A percentile compares a stretch with the other conserved stretches of the same genome.
These are phyloP conservation scores for Penicillium olsonii DNA, from an alignment of 2,329 filamentous ascomycete genomes.

Conservation along the genomic window DNA sequence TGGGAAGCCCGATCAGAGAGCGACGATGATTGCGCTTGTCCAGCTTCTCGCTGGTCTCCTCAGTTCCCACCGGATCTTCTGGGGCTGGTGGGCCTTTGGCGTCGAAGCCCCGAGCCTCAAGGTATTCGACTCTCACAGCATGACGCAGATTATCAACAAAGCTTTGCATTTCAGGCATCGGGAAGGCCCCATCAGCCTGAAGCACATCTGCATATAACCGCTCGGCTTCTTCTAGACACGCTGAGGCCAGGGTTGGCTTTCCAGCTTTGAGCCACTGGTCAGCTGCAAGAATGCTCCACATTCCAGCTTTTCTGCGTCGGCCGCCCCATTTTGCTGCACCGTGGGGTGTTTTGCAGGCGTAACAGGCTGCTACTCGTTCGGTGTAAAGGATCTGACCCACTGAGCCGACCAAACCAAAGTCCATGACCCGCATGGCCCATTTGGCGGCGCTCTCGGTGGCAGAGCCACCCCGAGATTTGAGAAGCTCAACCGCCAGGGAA, in stretches of 20 bases:
- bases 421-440: constrained; percentile 80
- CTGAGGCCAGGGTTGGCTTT: constrained; percentile 76
- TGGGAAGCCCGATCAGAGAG: constrained; percentile 55
- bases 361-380: constrained; percentile 84
- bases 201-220: constrained; percentile 52
- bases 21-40: constrained; percentile 56
- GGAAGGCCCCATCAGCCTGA: constrained; percentile 42
- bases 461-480: constrained; percentile 76
- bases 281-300: constrained; percentile 83
- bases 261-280: constrained; percentile 79
- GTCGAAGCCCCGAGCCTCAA: constrained; percentile 45
- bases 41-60: constrained; percentile 57
- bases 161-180: constrained; percentile 55
- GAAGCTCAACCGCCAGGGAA: constrained; percentile 74
- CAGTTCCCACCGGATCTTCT: constrained; percentile 32
- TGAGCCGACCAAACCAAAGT: constrained; percentile 71
- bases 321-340: constrained; percentile 69
- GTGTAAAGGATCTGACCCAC: constrained; percentile 80
- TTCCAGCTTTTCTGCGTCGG: constrained; percentile 78
- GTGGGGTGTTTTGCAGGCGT: constrained; percentile 69
- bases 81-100: constrained; percentile 31
- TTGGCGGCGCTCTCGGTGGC: constrained; percentile 82
- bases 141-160: constrained; percentile 48
- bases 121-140: constrained; percentile 45
- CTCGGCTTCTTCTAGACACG: constrained; percentile 71